Percentiles rank a stretch among this genome's conserved stretches.
phyloP scores from a whole-genome alignment of 148 eudicot genomes.

The Rhododendron ovatum region DNA sequence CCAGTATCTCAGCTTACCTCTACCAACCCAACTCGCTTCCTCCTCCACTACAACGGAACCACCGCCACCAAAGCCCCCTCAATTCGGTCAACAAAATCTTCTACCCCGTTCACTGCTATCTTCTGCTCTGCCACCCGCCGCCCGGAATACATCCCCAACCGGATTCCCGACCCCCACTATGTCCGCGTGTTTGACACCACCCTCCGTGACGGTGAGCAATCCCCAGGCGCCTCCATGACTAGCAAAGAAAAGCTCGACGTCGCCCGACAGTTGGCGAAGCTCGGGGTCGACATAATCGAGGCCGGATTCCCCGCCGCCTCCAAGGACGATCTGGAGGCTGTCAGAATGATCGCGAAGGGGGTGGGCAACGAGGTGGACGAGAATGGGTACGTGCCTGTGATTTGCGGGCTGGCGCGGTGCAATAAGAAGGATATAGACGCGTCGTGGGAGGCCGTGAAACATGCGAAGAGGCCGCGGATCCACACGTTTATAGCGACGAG shows the following conservation, averaged over 20 bases:
- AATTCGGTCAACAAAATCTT: background rate
- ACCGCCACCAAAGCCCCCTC: background rate
- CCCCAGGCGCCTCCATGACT: constrained; percentile 94
- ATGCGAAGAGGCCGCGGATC: constrained; percentile 74
- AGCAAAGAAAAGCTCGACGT: constrained; percentile 79
- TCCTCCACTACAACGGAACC: background rate
- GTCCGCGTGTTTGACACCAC: constrained; percentile 88
- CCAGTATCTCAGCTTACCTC: background rate
- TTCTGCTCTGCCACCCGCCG: constrained; percentile 22
- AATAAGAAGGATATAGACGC: constrained; percentile 73
- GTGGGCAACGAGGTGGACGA: constrained; percentile 52
- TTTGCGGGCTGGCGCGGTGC: constrained; percentile 87
- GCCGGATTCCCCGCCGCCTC: constrained; percentile 94
- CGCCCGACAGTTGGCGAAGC: constrained; percentile 62
- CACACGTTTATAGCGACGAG: constrained; percentile 93
- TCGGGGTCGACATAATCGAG: constrained; percentile 87
- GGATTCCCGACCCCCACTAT: constrained; percentile 66
- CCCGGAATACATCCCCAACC: constrained; percentile 62
- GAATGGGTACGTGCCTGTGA: constrained; percentile 71
- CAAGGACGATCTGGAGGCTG: constrained; percentile 74
- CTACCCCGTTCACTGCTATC: constrained; percentile 9
- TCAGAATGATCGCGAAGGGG: constrained; percentile 58
- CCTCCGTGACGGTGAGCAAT: constrained; percentile 93
- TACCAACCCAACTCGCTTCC: constrained; percentile 8
- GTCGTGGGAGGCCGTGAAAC: constrained; percentile 86